phyloP scores from a whole-genome alignment of 2,329 filamentous ascomycete genomes.

The Acarospora socialis region DNA sequence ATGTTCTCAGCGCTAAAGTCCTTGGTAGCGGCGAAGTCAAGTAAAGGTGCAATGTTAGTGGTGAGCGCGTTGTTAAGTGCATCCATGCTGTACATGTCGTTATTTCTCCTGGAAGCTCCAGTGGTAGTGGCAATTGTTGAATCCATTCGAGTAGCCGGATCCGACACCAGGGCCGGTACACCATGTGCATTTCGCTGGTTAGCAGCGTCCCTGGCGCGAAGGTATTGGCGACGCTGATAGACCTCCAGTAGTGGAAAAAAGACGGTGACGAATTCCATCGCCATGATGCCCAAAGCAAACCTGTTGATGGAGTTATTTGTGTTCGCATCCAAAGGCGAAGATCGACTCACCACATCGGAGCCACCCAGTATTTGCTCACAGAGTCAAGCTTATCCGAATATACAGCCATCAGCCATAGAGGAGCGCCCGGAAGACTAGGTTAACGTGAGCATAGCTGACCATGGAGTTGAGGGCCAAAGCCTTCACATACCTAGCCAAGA shows the following conservation, averaged over 20 bases:
- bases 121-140: slow-evolving; percentile 23
- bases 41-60: slow-evolving; percentile 42
- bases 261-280: slow-evolving; percentile 50
- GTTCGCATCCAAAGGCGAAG: too few species aligned
- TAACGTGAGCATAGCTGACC: slow-evolving; percentile 4
- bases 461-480: slow-evolving; percentile 15
- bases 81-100: slow-evolving; percentile 40
- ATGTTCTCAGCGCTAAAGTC: slow-evolving; percentile 62
- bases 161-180: too few species aligned
- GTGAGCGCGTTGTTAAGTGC: slow-evolving; percentile 48
- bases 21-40: slow-evolving; percentile 48
- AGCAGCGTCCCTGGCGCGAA: not conserved
- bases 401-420: slow-evolving; percentile 47
- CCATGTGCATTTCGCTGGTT: too few species aligned
- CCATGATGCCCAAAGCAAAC: slow-evolving; percentile 45
- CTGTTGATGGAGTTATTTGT: slow-evolving; percentile 10
- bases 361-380: slow-evolving; percentile 42
- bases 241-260: slow-evolving; percentile 50
- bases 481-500: slow-evolving; percentile 27
- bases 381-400: slow-evolving; percentile 39
- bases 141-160: not conserved
- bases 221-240: slow-evolving; percentile 16
- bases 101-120: slow-evolving; percentile 23
- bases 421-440: slow-evolving; percentile 45
- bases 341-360: slow-evolving; percentile 45